Base-by-base conservation (phyloP, 2,329 filamentous ascomycete genomes). In the Talaromyces verruculosus region DNA sequence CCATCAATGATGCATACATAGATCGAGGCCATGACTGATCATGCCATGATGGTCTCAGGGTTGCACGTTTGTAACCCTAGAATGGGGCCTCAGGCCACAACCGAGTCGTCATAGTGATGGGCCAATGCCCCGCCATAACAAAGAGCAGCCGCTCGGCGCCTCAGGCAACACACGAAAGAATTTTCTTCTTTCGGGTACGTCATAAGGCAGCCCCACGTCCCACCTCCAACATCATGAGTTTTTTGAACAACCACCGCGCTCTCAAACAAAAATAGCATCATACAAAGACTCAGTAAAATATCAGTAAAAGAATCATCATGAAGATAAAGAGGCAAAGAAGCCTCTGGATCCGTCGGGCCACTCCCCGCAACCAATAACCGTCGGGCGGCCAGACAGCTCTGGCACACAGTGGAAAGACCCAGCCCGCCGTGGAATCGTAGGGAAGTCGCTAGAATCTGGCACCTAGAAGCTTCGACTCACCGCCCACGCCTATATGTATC, bases 401-500 rank as follows among this genome's bases (percentile, higher is more conserved):
- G 61, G 51, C 73, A 74, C 74, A 69, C 33, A 51, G 64, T 78
- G 74, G 76, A 78, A 78, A 65, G 73, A 53, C 67, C 73, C 76
- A 74, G 77, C 78, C 73, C 64, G 67, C 69, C 69, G 67, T 78
- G 72, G 77, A 80, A 79, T 70, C 73, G 69, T 63, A 53, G 66
- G 68, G 65, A 67, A 67, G 69, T 71, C 76, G 72, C 77, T 80
- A 79, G 78, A 80, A 80, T 55, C 51, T 53, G 30, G 51, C 51
- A 6, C n/a, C 30, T n/a, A 57, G 72, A 72, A 70, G 67, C 64
- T 72, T 62, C 69, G 75, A 71, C 73, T 75, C 76, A 79, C 78
- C 76, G 75, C 77, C 77, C 75, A 71, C 72, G 33, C 61, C 68
- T 79, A 79, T 80, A 79, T 78, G 70, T 76, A 72, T 72, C 70